Conservation (phyloP, 1,284 basidiomycete genomes). For the Peniophora sp. region DNA sequence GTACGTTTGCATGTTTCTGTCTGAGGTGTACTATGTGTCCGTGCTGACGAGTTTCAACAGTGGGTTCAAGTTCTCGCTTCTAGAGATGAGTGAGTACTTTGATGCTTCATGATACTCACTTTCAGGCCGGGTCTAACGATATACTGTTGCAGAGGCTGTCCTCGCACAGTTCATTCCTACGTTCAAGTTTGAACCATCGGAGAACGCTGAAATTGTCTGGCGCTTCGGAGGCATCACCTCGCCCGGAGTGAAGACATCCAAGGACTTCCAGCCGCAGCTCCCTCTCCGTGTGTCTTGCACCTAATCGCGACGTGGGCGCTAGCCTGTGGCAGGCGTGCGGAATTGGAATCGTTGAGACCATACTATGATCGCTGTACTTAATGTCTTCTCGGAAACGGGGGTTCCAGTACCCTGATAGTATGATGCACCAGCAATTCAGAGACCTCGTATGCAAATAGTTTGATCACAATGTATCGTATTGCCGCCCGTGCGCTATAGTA, state of each 20-base stretch:
- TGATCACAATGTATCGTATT: too few species aligned
- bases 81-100: constrained; percentile 23
- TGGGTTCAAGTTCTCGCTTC: constrained; percentile 22
- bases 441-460: too few species aligned
- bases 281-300: background rate
- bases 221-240: background rate
- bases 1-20: background rate
- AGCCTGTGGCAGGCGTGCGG: too few species aligned
- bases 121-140: background rate
- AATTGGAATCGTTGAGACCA: too few species aligned
- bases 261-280: background rate
- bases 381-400: too few species aligned
- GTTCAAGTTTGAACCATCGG: constrained; percentile 2
- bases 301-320: too few species aligned
- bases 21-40: constrained; percentile 2
- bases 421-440: too few species aligned
- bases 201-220: background rate
- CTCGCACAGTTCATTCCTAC: constrained; percentile 2
- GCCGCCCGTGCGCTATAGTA: too few species aligned
- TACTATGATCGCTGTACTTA: too few species aligned
- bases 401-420: too few species aligned
- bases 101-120: constrained; percentile 2
- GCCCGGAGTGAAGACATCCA: constrained; percentile 1
- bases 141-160: background rate
- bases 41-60: constrained; percentile 15